Evolutionary conservation across 2,329 filamentous ascomycete species (phyloP).

Genomic region (Trichoderma simmonsii): DNA sequence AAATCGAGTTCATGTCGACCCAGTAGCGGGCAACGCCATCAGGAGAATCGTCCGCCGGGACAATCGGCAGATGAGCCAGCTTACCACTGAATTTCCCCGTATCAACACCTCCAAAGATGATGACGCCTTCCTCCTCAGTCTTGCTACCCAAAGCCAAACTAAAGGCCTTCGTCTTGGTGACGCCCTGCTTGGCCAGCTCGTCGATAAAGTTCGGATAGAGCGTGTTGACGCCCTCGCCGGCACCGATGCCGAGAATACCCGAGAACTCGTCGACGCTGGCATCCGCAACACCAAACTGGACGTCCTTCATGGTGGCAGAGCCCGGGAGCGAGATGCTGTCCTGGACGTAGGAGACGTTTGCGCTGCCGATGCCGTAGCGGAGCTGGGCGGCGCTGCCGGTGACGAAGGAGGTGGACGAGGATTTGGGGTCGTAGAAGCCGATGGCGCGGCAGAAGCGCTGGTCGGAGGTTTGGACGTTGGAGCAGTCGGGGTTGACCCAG

Average conservation of each 20-base stretch:
- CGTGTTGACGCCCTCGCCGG: slow-evolving; percentile 48
- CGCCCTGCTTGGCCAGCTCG: slow-evolving; percentile 46
- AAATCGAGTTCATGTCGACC: slow-evolving; percentile 46
- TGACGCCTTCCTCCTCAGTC: slow-evolving; percentile 56
- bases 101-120: slow-evolving; percentile 67
- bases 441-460: slow-evolving; percentile 44
- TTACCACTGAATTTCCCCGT: slow-evolving; percentile 60
- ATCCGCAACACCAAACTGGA: slow-evolving; percentile 66
- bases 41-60: slow-evolving; percentile 52
- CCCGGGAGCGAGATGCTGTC: slow-evolving; percentile 45
- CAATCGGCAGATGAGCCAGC: slow-evolving; percentile 60
- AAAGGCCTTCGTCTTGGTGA: slow-evolving; percentile 61
- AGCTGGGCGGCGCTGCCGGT: slow-evolving; percentile 40
- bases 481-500: slow-evolving; percentile 61
- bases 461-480: slow-evolving; percentile 41
- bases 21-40: slow-evolving; percentile 53
- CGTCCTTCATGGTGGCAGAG: slow-evolving; percentile 39
- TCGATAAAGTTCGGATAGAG: slow-evolving; percentile 52
- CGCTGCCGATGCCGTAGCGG: slow-evolving; percentile 50
- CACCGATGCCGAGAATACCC: slow-evolving; percentile 73
- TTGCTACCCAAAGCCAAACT: slow-evolving; percentile 64
- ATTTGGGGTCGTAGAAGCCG: slow-evolving; percentile 42
- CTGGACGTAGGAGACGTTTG: slow-evolving; percentile 48
- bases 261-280: slow-evolving; percentile 46
- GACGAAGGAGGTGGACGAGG: slow-evolving; percentile 39